Conservation (phyloP, 2,329 filamentous ascomycete species). For the Cordyceps fumosorosea region DNA sequence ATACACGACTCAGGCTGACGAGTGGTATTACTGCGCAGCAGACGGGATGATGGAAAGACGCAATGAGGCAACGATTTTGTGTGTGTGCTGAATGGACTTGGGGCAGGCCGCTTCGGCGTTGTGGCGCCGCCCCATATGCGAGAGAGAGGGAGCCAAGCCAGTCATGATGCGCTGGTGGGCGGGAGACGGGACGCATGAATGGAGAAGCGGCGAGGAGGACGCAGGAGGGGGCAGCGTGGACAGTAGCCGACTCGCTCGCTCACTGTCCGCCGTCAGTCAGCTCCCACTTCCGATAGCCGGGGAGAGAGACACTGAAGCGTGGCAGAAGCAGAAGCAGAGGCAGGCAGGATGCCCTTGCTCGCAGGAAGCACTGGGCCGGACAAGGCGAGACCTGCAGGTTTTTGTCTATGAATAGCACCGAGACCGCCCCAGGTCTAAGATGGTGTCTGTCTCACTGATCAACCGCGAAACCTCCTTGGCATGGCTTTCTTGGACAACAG, state of each 20-base stretch:
- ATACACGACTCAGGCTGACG: constrained; percentile 7
- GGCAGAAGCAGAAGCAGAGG: not conserved
- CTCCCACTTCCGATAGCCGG: not conserved
- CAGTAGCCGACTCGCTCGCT: too few species aligned
- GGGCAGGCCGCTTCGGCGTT: constrained; percentile 3
- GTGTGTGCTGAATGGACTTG: not conserved
- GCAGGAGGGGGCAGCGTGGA: too few species aligned
- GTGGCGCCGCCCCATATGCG: constrained; percentile 11
- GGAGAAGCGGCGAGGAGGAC: not conserved
- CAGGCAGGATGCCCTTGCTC: not conserved
- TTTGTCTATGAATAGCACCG: constrained; percentile 11
- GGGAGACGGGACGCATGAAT: not conserved
- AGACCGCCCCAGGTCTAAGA: not conserved
- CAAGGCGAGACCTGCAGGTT: constrained; percentile 10
- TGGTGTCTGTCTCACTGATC: too few species aligned
- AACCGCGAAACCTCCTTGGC: not conserved
- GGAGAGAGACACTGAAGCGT: not conserved
- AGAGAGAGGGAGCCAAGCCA: not conserved
- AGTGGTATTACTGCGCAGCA: not conserved
- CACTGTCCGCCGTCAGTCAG: too few species aligned
- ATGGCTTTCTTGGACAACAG: not conserved
- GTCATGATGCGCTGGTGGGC: not conserved
- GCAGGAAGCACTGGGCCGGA: not conserved
- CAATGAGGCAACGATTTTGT: not conserved
- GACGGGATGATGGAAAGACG: not conserved